Base-by-base conservation (phyloP, 805 yeast species). In the Myxozyma vanderwaltii region DNA sequence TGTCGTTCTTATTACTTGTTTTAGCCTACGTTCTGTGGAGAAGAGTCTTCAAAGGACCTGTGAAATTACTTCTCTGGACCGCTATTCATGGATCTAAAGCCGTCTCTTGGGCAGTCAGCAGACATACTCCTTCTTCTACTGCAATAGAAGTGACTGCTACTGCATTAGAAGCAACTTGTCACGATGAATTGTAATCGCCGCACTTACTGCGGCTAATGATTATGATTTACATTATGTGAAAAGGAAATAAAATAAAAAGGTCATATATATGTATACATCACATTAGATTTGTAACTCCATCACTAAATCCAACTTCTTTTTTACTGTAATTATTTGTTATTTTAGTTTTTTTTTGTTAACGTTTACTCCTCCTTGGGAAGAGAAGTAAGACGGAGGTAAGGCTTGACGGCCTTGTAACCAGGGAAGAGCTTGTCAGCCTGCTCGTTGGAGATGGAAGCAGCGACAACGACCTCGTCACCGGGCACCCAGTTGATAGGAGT, bases 391-490 rank as follows among this genome's bases (percentile, higher is more conserved):
- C 97, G 88, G 77, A 91, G 83, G 84, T 91, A 91, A 64, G 97
- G 96, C 83, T 90, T 91, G 77, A 91, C 86, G 70, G 85, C 84
- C 75, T 83, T 86, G 84, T 89, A 90, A 70, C 87, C 85, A 66
- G 96, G 96, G 81, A 91, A 91, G 76, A 89, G 85, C 71, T 84
- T 83, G 79, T 85, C 85, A 46, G 91, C 91, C 68, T 81, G 91
- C 72, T 85, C 94, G 76, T 91, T 87, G 62, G 89, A 81, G 61
- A 91, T 90, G 52, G 87, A 76, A 68, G 96, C 96, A 74, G 92
- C 96, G 66, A 91, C 91, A 75, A 91, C 91, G 64, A 91, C 97
- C 74, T 91, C 97, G 64, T 90, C 86, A 69, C 96, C 97, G 55
- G 67, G 67, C 33, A 46, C 56, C 63, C 65, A 65, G 83, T 91